Percentiles rank a stretch among this genome's conserved stretches.
Conservation (phyloP, 2,329 filamentous ascomycete species). For the Geosmithia putterillii region DNA sequence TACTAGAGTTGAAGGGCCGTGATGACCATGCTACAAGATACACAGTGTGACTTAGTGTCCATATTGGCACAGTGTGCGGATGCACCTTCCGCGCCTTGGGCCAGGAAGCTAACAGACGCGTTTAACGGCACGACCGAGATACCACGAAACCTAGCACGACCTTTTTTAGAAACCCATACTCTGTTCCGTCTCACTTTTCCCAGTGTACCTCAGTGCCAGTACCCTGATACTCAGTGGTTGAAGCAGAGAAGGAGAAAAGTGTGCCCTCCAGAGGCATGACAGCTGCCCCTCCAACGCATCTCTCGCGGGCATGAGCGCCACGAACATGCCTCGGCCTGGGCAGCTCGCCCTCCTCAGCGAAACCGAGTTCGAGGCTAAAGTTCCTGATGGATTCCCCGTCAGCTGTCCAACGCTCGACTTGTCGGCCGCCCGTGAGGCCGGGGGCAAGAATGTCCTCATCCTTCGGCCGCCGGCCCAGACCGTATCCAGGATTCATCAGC, state of each 20-base stretch:
- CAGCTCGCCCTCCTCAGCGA: constrained; percentile 32
- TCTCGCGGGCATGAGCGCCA: neutral
- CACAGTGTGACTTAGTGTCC: neutral
- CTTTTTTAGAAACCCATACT: neutral
- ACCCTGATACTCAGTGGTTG: too few species aligned
- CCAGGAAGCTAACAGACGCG: neutral
- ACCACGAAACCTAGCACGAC: neutral
- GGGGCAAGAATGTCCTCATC: constrained; percentile 57
- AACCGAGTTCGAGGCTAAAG: constrained; percentile 41
- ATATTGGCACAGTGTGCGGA: neutral
- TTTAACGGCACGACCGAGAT: neutral
- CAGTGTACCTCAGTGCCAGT: too few species aligned
- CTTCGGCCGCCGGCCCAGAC: constrained; percentile 67
- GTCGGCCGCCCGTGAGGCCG: constrained; percentile 55
- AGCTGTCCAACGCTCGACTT: constrained; percentile 83
- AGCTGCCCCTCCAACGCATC: neutral
- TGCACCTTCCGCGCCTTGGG: neutral
- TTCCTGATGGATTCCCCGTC: constrained; percentile 47
- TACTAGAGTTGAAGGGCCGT: too few species aligned
- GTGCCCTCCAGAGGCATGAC: too few species aligned
- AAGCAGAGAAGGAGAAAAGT: too few species aligned
- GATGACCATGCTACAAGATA: too few species aligned
- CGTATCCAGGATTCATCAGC: constrained; percentile 39
- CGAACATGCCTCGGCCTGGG: neutral
- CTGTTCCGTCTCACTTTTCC: too few species aligned